Evolutionary conservation across 352 stramenopile genomes (phyloP).

Genomic region (Globisporangium cystogenes): DNA sequence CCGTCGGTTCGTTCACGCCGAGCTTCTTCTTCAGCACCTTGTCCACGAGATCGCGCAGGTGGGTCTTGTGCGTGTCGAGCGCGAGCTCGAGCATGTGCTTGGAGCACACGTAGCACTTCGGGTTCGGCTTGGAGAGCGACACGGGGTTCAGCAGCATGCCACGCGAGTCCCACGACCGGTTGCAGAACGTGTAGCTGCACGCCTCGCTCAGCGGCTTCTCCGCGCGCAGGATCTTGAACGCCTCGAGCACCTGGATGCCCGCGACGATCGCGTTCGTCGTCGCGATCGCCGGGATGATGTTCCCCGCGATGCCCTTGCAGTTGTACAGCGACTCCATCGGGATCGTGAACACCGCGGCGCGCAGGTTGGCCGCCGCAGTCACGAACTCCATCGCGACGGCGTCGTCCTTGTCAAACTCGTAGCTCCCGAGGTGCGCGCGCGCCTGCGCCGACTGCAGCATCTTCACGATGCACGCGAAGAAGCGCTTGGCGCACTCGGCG

Average conservation of each 20-base stretch:
- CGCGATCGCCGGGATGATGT: conserved; percentile 99
- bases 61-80: conserved; percentile 87
- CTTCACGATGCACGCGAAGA: conserved; percentile 64
- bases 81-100: conserved; percentile 89
- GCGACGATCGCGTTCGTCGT: conserved; percentile 99
- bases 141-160: conserved; percentile 91
- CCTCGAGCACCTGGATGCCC: conserved; percentile 88
- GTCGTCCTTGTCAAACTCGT: conserved; percentile 98
- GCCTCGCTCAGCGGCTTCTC: conserved; percentile 52
- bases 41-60: conserved; percentile 69
- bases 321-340: conserved; percentile 80
- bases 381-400: conserved; percentile 96
- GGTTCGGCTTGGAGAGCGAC: conserved; percentile 86
- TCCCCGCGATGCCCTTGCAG: conserved; percentile 99
- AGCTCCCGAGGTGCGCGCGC: conserved; percentile 60
- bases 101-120: conserved; percentile 95
- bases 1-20: conserved; percentile 86
- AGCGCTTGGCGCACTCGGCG: conserved; percentile 84
- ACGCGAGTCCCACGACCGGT: conserved; percentile 88
- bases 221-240: conserved; percentile 75
- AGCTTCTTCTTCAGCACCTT: conserved; percentile 84
- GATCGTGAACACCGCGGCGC: conserved; percentile 84
- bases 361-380: conserved; percentile 96
- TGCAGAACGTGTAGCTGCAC: conserved; percentile 94
- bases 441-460: conserved; percentile 53